These are phyloP conservation scores for Metschnikowia cubensis DNA, from an alignment of 805 yeast genomes.

Conservation along the genomic window DNA sequence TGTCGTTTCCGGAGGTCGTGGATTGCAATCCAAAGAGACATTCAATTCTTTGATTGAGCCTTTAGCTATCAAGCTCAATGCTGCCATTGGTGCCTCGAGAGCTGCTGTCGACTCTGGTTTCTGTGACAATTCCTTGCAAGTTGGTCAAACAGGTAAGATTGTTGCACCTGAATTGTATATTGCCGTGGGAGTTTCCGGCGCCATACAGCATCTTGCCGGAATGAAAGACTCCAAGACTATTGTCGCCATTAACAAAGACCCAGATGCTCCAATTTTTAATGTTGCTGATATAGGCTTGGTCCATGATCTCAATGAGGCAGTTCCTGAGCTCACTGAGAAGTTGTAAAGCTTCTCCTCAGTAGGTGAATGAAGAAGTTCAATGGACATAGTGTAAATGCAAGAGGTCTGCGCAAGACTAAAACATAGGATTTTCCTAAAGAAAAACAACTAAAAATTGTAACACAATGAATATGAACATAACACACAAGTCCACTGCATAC, in stretches of 20 bases:
- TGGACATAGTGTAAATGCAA: neutral
- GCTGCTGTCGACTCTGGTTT: constrained; percentile 97
- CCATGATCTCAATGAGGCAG: constrained; percentile 79
- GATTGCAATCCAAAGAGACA: constrained; percentile 82
- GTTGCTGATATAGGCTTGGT: constrained; percentile 87
- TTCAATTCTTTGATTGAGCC: constrained; percentile 78
- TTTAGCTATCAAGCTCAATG: constrained; percentile 75
- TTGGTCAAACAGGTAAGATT: constrained; percentile 97
- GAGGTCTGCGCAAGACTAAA: neutral
- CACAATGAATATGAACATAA: neutral
- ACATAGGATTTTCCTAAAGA: neutral
- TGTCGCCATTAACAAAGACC: constrained; percentile 92
- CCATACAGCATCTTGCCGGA: constrained; percentile 97
- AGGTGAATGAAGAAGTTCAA: neutral
- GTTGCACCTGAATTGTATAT: constrained; percentile 94
- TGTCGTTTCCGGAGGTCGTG: constrained; percentile 93
- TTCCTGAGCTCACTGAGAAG: constrained; percentile 88
- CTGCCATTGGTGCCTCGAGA: constrained; percentile 96
- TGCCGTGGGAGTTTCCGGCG: constrained; percentile 95
- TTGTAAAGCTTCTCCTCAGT: constrained; percentile 29
- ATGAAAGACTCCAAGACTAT: constrained; percentile 94
- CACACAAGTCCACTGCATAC: neutral
- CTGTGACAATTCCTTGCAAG: constrained; percentile 93
- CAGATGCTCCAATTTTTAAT: constrained; percentile 90
- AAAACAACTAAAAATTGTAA: neutral